Conservation (phyloP, 768 basidiomycete genomes). For the Leccinum fibrillosum region DNA sequence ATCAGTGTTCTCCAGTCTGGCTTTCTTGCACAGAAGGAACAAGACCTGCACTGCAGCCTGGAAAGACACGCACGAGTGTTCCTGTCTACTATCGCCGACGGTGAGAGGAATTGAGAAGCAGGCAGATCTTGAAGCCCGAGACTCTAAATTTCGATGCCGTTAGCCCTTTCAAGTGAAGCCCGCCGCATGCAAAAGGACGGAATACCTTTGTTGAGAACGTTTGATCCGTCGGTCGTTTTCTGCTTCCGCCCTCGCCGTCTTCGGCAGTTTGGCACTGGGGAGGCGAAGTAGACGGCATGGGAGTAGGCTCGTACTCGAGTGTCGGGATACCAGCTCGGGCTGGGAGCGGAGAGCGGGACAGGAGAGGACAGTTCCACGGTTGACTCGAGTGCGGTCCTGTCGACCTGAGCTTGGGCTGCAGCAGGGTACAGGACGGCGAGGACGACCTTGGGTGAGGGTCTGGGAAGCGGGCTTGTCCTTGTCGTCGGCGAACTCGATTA, state of each 20-base stretch:
- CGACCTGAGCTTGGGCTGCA: conserved; percentile 24
- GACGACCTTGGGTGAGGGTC: conserved; percentile 46
- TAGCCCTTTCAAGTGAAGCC: not conserved
- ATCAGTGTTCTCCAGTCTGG: conserved; percentile 12
- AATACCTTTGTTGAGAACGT: conserved; percentile 11
- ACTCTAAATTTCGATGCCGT: conserved; percentile 12
- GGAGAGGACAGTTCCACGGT: conserved; percentile 40
- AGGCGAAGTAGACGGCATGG: conserved; percentile 10
- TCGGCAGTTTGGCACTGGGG: conserved; percentile 24
- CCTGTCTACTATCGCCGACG: conserved; percentile 19
- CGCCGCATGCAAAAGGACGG: not conserved
- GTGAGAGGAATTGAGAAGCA: conserved; percentile 15
- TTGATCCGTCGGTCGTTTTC: conserved; percentile 19
- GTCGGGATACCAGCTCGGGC: conserved; percentile 54
- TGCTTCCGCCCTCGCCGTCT: conserved; percentile 33
- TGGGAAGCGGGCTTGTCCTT: conserved; percentile 24
- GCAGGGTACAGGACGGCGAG: conserved; percentile 54
- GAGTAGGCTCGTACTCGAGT: conserved; percentile 46
- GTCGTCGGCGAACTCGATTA: conserved; percentile 46
- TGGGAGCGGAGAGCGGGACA: conserved; percentile 65
- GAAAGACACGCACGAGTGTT: not conserved
- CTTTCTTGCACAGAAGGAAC: conserved; percentile 13
- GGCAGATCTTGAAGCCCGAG: conserved; percentile 17
- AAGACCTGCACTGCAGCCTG: conserved; percentile 16
- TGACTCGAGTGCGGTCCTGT: conserved; percentile 16